phyloP scores from a whole-genome alignment of 805 yeast genomes.

The Gaillardinia entomophila region DNA sequence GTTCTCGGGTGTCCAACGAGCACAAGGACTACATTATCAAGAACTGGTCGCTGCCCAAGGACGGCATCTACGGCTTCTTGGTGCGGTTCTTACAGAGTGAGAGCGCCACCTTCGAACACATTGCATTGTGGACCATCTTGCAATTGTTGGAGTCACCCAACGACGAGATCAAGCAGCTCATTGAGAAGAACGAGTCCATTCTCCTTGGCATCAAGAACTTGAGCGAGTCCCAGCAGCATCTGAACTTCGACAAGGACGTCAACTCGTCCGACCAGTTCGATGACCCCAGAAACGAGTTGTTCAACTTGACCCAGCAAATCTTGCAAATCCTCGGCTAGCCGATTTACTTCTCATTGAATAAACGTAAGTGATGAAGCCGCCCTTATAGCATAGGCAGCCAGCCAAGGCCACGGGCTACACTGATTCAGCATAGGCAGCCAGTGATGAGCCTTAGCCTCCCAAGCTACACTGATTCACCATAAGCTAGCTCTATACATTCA shows the following conservation, averaged over 20 bases:
- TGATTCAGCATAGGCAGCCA: too few relatives aligned
- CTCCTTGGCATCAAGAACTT: constrained; percentile 49
- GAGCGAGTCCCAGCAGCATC: constrained; percentile 34
- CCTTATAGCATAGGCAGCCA: too few relatives aligned
- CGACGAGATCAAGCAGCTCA: constrained; percentile 48
- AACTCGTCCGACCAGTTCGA: constrained; percentile 37
- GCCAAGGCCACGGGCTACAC: too few relatives aligned
- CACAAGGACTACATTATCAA: constrained; percentile 68
- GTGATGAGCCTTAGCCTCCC: too few relatives aligned
- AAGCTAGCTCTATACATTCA: too few relatives aligned
- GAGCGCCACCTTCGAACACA: constrained; percentile 94
- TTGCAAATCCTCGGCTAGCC: constrained; percentile 44
- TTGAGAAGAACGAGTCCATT: constrained; percentile 50
- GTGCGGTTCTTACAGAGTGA: constrained; percentile 72
- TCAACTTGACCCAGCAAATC: constrained; percentile 63
- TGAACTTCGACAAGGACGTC: constrained; percentile 16
- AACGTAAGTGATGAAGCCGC: neutral
- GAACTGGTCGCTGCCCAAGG: constrained; percentile 73
- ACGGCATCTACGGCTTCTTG: constrained; percentile 83
- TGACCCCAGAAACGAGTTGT: constrained; percentile 60
- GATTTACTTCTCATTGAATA: too few relatives aligned
- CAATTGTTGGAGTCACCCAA: constrained; percentile 89
- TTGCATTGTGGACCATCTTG: constrained; percentile 93
- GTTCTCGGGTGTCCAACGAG: constrained; percentile 77
- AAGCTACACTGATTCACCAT: too few relatives aligned